Percentiles rank a stretch among this genome's conserved stretches.
phyloP scores from a whole-genome alignment of 2,329 filamentous ascomycete genomes.

The Chrysoporthe austroafricana region DNA sequence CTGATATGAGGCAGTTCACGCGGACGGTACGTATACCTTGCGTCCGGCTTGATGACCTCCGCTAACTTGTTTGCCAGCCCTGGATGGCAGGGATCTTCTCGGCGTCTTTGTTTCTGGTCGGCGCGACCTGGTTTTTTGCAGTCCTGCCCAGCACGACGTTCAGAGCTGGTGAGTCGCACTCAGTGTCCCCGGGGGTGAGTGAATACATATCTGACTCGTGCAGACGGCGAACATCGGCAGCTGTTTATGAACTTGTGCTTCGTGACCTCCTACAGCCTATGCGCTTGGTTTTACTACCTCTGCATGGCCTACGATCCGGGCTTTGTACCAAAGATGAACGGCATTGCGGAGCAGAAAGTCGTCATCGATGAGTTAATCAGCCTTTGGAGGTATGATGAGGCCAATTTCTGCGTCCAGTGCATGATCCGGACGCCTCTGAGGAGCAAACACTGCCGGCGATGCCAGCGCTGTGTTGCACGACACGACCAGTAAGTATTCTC shows the following conservation, averaged over 20 bases:
- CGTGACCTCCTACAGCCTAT: slow-evolving; percentile 64
- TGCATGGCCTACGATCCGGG: slow-evolving; percentile 90
- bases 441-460: slow-evolving; percentile 94
- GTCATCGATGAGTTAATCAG: slow-evolving; percentile 86
- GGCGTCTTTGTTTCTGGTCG: slow-evolving; percentile 80
- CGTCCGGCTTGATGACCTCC: slow-evolving; percentile 25
- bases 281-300: slow-evolving; percentile 82
- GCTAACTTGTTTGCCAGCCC: slow-evolving; percentile 57
- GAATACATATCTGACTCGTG: slow-evolving; percentile 1
- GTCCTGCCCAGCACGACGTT: slow-evolving; percentile 61
- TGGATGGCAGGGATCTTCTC: slow-evolving; percentile 95
- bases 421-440: slow-evolving; percentile 92
- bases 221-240: slow-evolving; percentile 66
- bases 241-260: slow-evolving; percentile 83
- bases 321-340: slow-evolving; percentile 87
- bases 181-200: background rate
- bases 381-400: slow-evolving; percentile 88
- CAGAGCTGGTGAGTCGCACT: slow-evolving; percentile 54
- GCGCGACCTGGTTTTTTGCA: slow-evolving; percentile 73
- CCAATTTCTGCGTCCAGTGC: slow-evolving; percentile 91
- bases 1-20: slow-evolving; percentile 87
- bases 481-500: slow-evolving; percentile 83
- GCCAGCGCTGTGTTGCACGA: slow-evolving; percentile 90
- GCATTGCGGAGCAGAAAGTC: slow-evolving; percentile 85
- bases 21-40: slow-evolving; percentile 68